Evolutionary conservation across 2,329 filamentous ascomycete species (phyloP), one percentile per base, ranked within the genome.

Genomic region (Graphilbum fragrans): DNA sequence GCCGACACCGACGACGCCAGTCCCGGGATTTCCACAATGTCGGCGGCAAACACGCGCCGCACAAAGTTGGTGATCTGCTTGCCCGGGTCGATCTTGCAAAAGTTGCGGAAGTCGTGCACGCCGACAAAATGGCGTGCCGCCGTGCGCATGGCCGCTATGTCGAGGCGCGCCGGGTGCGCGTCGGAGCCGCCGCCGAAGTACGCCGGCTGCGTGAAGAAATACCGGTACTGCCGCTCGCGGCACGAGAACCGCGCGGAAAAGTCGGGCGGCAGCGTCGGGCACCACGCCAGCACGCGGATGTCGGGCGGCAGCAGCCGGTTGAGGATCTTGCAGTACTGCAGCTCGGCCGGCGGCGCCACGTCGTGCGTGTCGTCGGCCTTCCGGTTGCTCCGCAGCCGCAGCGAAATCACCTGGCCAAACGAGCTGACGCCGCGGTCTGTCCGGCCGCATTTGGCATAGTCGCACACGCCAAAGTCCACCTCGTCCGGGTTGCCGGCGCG

Each of bases 131-230:
- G 68, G 56, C 77, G 80, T 20, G 90, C 92, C 1, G 85, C 92
- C 52, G 77, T 63, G 17, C 77, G 74, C 92, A 98, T 98, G 29
- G 81, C 81, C 1, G 77, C 79, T 42, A 96, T 83, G 61, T 96
- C 81, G 7, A 98, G 27, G 32, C 32, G 17, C 87, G 88, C 49
- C 80, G 72, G 54, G 72, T 74, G 6, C 29, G 14, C 42, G 29
- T 27, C 43, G 31, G 55, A 2, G 69, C 63, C 1, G 81, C 77
- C 5, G 74, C 67, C 0, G 86, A 77, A 66, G 55, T 86, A 94
- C 2, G 83, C 85, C 0, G 92, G 92, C 57, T 95, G 86, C 0
- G 92, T 96, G 66, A 98, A 98, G 67, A 94, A 96, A 63, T 98
- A 98, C 44, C 86, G 80, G 65, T 98, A 98, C 50, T 84, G 81